Evolutionary conservation across 2,329 filamentous ascomycete species (phyloP).

Genomic region (Graphilbum fragrans): DNA sequence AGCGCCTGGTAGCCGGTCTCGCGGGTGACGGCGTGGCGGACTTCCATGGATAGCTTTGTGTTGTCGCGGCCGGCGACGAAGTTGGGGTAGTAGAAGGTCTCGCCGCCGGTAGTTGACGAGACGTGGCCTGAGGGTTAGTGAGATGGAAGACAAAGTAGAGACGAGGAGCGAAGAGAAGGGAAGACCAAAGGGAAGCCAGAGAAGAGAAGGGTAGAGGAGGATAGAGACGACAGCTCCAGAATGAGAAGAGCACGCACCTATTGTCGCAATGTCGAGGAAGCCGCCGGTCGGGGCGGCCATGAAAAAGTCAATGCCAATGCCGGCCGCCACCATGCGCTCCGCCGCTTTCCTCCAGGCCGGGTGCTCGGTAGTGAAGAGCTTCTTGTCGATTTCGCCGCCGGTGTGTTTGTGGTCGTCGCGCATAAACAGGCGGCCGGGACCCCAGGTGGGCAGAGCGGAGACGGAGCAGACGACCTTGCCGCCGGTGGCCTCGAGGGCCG

Average conservation of each 20-base stretch:
- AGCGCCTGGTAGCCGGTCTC: slow-evolving; percentile 92
- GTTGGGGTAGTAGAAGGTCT: slow-evolving; percentile 94
- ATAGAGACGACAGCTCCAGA: not conserved
- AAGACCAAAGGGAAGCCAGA: not conserved
- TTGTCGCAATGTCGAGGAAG: slow-evolving; percentile 86
- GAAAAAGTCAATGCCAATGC: slow-evolving; percentile 89
- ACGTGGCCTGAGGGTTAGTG: slow-evolving; percentile 50
- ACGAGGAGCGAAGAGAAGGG: not conserved
- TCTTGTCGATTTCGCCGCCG: slow-evolving; percentile 81
- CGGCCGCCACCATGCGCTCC: slow-evolving; percentile 75
- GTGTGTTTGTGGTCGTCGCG: slow-evolving; percentile 81
- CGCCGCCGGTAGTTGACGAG: slow-evolving; percentile 79
- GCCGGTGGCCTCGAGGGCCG: slow-evolving; percentile 75
- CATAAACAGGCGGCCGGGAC: slow-evolving; percentile 72
- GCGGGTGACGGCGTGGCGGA: slow-evolving; percentile 73
- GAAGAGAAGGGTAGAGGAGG: not conserved
- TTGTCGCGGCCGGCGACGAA: slow-evolving; percentile 81
- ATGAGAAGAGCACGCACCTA: slow-evolving; percentile 41
- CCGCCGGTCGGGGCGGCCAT: slow-evolving; percentile 80
- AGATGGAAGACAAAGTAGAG: not conserved
- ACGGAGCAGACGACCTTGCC: slow-evolving; percentile 87
- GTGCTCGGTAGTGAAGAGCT: slow-evolving; percentile 83
- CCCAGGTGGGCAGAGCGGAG: slow-evolving; percentile 80
- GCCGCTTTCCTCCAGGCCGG: slow-evolving; percentile 76
- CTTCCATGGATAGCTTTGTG: slow-evolving; percentile 71